A percentile compares a stretch with the other conserved stretches of the same genome.
Conservation (phyloP, 768 basidiomycete genomes). For the Pulveroboletus sp. region DNA sequence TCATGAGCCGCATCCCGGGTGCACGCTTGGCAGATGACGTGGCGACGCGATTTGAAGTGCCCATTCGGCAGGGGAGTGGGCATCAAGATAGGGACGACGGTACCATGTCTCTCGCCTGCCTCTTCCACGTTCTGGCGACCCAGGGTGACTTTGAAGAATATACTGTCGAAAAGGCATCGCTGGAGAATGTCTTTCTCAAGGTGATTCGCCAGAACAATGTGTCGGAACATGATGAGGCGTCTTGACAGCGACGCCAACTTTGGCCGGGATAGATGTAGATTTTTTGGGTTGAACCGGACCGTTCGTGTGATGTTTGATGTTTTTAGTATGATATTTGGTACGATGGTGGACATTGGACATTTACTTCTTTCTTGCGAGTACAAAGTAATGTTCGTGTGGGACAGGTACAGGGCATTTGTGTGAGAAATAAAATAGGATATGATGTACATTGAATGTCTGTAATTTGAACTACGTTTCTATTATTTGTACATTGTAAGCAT, state of each 20-base stretch:
- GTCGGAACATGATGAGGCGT: slow-evolving; percentile 40
- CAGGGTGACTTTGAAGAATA: slow-evolving; percentile 60
- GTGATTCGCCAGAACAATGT: slow-evolving; percentile 64
- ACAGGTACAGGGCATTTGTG: too few relatives aligned
- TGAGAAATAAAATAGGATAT: too few relatives aligned
- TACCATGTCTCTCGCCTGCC: slow-evolving; percentile 48
- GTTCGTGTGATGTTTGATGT: too few relatives aligned
- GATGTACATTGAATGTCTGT: too few relatives aligned
- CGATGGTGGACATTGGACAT: too few relatives aligned
- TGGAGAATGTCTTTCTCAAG: slow-evolving; percentile 74
- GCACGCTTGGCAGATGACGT: slow-evolving; percentile 70
- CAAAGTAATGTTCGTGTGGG: too few relatives aligned
- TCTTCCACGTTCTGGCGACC: slow-evolving; percentile 55
- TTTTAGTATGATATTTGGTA: too few relatives aligned
- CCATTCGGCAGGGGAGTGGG: slow-evolving; percentile 33
- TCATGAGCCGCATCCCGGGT: slow-evolving; percentile 64
- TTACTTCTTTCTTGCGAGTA: too few relatives aligned
- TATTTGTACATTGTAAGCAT: too few relatives aligned
- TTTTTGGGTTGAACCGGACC: too few relatives aligned
- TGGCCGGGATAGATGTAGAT: too few relatives aligned
- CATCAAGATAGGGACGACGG: not conserved
- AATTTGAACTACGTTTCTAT: too few relatives aligned
- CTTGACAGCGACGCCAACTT: slow-evolving; percentile 9
- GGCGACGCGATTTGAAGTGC: slow-evolving; percentile 73
- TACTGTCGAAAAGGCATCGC: slow-evolving; percentile 64